A percentile compares a stretch with the other conserved stretches of the same genome.
phyloP scores from a whole-genome alignment of 768 basidiomycete genomes.

The Tylopilus sp. region DNA sequence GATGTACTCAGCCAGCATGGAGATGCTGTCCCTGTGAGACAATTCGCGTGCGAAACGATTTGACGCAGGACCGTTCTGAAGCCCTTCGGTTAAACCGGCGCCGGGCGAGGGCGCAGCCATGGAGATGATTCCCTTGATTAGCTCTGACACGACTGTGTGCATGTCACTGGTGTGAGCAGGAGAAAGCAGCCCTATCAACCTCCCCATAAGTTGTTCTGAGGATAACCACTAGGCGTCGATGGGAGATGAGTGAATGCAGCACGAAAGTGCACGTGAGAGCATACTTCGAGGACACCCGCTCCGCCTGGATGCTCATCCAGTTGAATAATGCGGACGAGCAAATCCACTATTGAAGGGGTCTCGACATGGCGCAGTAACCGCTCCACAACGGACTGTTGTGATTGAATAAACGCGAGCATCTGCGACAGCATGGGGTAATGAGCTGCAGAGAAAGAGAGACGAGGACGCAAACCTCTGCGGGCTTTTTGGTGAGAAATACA shows the following conservation, averaged over 20 bases:
- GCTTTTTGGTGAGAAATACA: conserved; percentile 83
- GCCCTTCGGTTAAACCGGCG: conserved; percentile 64
- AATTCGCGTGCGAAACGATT: conserved; percentile 90
- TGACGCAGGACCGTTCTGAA: conserved; percentile 69
- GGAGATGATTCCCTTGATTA: conserved; percentile 92
- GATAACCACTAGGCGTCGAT: conserved; percentile 76
- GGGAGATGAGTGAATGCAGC: conserved; percentile 26
- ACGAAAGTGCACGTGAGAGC: conserved; percentile 38
- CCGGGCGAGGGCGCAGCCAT: conserved; percentile 88
- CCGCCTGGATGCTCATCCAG: conserved; percentile 82
- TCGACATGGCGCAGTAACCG: conserved; percentile 83
- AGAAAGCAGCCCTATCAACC: conserved; percentile 78
- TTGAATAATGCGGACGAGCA: conserved; percentile 87
- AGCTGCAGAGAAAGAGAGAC: conserved; percentile 15
- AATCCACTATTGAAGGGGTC: conserved; percentile 86
- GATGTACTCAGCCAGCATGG: conserved; percentile 71
- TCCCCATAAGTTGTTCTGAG: conserved; percentile 74
- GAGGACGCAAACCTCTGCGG: conserved; percentile 71
- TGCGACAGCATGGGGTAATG: conserved; percentile 34
- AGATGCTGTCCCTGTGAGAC: conserved; percentile 67
- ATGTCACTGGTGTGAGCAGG: conserved; percentile 70
- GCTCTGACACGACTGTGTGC: conserved; percentile 84
- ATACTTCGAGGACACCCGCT: conserved; percentile 81
- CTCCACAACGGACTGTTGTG: conserved; percentile 76
- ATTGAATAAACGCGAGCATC: conserved; percentile 92